Base-by-base conservation (phyloP, 2,329 filamentous ascomycete species). In the Trichoderma oligosporum region DNA sequence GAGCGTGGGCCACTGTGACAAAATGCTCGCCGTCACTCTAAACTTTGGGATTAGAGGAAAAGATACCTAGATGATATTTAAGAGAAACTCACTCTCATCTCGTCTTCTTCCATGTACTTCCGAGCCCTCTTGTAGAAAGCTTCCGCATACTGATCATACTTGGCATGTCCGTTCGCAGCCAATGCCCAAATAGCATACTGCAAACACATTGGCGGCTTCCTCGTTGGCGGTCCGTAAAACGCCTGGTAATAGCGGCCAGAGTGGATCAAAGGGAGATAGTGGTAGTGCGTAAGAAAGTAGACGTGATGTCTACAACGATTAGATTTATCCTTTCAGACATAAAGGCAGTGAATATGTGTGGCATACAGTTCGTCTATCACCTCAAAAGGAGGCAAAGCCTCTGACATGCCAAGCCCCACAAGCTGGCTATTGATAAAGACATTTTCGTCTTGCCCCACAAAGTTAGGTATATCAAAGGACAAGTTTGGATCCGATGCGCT, bases 131-230 rank as follows among this genome's bases (percentile, higher is more conserved):
- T 81, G 68, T 97, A 96, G 65, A 97, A 92, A 46, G 92, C 80
- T 7, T 88, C 85, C 60, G 91, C 84, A 36, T 91, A 82, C 7
- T 76, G 74, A 7, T 80, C 77, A 66, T 95, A 95, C 66, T 90
- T 90, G 38, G 88, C 81, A 29, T 86, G 83, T 1, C 86, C 78
- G 12, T 83, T 82, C 4, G 91, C 84, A 7, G 89, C 89, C 64
- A 89, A 76, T n/a, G 86, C 82, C 91, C 91, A 96, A 69, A 97
- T 89, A 22, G 86, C 87, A 71, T 97, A 97, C 66, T 92, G 83
- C 39, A 97, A 74, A 65, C 84, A 89, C 67, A 95, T 83, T 1
- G 92, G 89, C 2, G 93, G 92, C 57, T 89, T 86, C 78, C 87
- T 83, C 57, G 88, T 81, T 1, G 89, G 85, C 2, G 86, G 79